These are phyloP conservation scores for Stachybotrys echinatus DNA, from an alignment of 2,329 filamentous ascomycete genomes.

Conservation along the genomic window DNA sequence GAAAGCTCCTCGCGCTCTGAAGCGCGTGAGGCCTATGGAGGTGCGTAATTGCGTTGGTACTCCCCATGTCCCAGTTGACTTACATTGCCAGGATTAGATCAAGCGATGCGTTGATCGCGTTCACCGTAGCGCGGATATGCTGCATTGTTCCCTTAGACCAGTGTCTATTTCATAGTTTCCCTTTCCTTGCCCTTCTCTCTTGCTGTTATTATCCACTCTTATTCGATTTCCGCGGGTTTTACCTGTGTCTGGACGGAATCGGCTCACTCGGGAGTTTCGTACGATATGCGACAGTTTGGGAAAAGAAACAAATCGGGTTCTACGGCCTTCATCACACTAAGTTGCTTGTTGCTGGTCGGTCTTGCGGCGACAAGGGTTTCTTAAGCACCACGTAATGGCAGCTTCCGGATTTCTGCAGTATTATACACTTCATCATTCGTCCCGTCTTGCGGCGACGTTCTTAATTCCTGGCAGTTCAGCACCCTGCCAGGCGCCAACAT, in stretches of 20 bases:
- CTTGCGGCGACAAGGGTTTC: slow-evolving; percentile 30
- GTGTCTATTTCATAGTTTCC: slow-evolving; percentile 11
- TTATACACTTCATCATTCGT: slow-evolving; percentile 33
- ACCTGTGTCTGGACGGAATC: slow-evolving; percentile 20
- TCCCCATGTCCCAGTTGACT: background rate
- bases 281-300: slow-evolving; percentile 30
- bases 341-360: slow-evolving; percentile 29
- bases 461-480: slow-evolving; percentile 30
- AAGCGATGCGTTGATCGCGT: slow-evolving; percentile 16
- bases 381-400: slow-evolving; percentile 31
- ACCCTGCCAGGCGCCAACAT: slow-evolving; percentile 26
- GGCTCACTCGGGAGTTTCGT: slow-evolving; percentile 29
- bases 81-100: slow-evolving; percentile 20
- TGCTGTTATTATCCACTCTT: slow-evolving; percentile 13
- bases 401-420: slow-evolving; percentile 33
- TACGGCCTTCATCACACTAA: slow-evolving; percentile 26
- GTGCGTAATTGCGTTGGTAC: slow-evolving; percentile 12
- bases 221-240: slow-evolving; percentile 12
- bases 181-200: slow-evolving; percentile 20
- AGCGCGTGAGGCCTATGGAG: slow-evolving; percentile 38
- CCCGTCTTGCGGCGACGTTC: slow-evolving; percentile 29
- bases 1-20: slow-evolving; percentile 38
- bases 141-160: background rate
- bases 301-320: slow-evolving; percentile 26
- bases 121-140: background rate